Conservation (phyloP, 2,329 filamentous ascomycete species). For the Lecanicillium sp. region DNA sequence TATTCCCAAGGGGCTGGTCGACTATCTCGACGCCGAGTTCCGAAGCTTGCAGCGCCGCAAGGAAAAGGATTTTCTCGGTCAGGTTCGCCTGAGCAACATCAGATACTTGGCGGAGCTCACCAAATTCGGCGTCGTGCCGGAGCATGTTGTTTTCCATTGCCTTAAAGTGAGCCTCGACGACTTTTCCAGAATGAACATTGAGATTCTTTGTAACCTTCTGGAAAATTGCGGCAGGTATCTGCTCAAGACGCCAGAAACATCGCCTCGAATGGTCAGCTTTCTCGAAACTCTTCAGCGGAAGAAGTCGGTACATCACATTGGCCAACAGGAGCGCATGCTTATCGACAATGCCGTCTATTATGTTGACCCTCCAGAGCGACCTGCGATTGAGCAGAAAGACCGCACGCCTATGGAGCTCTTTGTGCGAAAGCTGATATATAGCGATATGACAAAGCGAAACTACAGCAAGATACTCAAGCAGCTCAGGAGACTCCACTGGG, state of each 20-base stretch:
- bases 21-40: slow-evolving; percentile 93
- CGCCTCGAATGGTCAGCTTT: slow-evolving; percentile 88
- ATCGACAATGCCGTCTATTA: slow-evolving; percentile 98
- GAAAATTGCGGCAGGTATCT: slow-evolving; percentile 96
- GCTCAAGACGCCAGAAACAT: slow-evolving; percentile 84
- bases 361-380: slow-evolving; percentile 87
- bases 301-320: slow-evolving; percentile 90
- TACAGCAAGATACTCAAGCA: slow-evolving; percentile 92
- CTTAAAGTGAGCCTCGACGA: slow-evolving; percentile 96
- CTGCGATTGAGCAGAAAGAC: slow-evolving; percentile 94
- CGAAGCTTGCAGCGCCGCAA: slow-evolving; percentile 93
- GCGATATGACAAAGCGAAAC: slow-evolving; percentile 89
- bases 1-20: slow-evolving; percentile 82
- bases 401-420: slow-evolving; percentile 89
- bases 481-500: slow-evolving; percentile 93
- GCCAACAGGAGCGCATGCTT: slow-evolving; percentile 93
- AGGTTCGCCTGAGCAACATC: slow-evolving; percentile 88
- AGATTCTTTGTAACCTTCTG: slow-evolving; percentile 91
- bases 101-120: slow-evolving; percentile 97
- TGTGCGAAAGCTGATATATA: slow-evolving; percentile 84
- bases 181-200: slow-evolving; percentile 98
- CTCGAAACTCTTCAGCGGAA: slow-evolving; percentile 92
- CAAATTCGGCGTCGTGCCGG: slow-evolving; percentile 95
- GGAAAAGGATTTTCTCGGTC: slow-evolving; percentile 93
- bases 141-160: slow-evolving; percentile 98